Conservation (phyloP, 371 early-diverging fungal species). For the Haplosporangium sp. region DNA sequence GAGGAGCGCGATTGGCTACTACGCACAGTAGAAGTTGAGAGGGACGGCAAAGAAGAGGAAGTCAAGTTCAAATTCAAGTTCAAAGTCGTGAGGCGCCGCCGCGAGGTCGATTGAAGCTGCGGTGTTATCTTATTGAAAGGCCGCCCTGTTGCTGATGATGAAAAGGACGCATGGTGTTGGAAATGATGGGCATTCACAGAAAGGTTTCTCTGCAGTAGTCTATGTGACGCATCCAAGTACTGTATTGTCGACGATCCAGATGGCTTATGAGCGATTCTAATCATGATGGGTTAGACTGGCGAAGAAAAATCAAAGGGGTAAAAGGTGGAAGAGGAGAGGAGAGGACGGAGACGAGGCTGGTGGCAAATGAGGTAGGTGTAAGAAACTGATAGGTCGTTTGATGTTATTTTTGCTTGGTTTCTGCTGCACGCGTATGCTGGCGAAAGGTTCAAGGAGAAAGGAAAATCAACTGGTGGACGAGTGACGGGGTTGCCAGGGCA, state of each 20-base stretch:
- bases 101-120: neutral
- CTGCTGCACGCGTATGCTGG: no score
- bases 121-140: neutral
- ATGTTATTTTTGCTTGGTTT: no score
- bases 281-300: constrained; percentile 8
- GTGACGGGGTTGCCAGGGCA: no score
- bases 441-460: no score
- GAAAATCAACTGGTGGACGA: no score
- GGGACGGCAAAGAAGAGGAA: neutral
- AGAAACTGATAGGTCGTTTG: no score
- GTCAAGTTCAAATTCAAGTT: neutral
- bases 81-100: constrained; percentile 10
- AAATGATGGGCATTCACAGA: constrained; percentile 2
- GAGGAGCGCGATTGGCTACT: neutral
- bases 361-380: no score
- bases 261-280: constrained; percentile 36
- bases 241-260: constrained; percentile 15
- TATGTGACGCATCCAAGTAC: constrained; percentile 22
- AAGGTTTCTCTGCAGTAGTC: constrained; percentile 6
- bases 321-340: no score
- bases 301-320: no score
- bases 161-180: neutral
- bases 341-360: no score
- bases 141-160: neutral
- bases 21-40: neutral